Percentiles rank a stretch among this genome's conserved stretches.
phyloP scores from a whole-genome alignment of 2,329 filamentous ascomycete species.

The Colletotrichum higginsianum region DNA sequence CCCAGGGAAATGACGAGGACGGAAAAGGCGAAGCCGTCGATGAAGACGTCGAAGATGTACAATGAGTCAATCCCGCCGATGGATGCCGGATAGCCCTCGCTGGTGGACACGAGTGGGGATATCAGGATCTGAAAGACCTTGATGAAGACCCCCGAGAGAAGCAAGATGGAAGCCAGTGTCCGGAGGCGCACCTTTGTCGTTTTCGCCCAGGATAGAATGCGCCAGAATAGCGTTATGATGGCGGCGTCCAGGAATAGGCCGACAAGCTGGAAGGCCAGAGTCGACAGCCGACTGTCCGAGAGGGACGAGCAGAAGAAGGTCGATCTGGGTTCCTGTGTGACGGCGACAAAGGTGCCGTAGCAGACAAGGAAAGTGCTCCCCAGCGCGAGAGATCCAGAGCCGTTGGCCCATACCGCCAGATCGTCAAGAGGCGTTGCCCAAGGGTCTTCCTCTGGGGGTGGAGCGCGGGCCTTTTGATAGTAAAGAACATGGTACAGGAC shows the following conservation, averaged over 20 bases:
- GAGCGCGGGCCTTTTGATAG: constrained; percentile 47
- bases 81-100: constrained; percentile 43
- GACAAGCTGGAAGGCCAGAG: constrained; percentile 59
- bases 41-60: constrained; percentile 64
- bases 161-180: constrained; percentile 60
- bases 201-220: constrained; percentile 65
- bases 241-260: constrained; percentile 63
- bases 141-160: constrained; percentile 57
- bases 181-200: constrained; percentile 64
- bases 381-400: constrained; percentile 57
- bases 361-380: constrained; percentile 57
- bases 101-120: constrained; percentile 48
- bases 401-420: constrained; percentile 61
- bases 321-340: constrained; percentile 58
- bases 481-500: constrained; percentile 62
- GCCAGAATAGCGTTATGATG: constrained; percentile 65
- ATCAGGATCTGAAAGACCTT: constrained; percentile 55
- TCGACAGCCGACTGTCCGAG: constrained; percentile 55
- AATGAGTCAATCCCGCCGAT: constrained; percentile 58
- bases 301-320: constrained; percentile 66
- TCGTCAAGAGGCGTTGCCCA: constrained; percentile 66
- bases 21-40: constrained; percentile 63
- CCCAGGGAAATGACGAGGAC: constrained; percentile 60
- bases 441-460: constrained; percentile 60
- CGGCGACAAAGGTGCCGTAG: constrained; percentile 59